Conservation (phyloP, 495 filamentous ascomycete species). For the Trichoderma parareesei region DNA sequence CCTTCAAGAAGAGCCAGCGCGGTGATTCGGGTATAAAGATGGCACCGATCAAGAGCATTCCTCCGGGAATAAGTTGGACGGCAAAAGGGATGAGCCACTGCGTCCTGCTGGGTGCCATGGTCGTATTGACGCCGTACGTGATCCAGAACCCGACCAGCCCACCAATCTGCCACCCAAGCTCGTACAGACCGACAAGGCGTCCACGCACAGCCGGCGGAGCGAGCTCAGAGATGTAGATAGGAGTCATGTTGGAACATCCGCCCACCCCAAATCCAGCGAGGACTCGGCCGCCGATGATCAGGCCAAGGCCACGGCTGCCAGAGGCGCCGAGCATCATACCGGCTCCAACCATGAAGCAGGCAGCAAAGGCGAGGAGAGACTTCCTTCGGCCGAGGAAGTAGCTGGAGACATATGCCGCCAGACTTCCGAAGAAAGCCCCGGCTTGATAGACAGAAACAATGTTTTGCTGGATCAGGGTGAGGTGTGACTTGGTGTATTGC, state of each 20-base stretch:
- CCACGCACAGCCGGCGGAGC: constrained; percentile 47
- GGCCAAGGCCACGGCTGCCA: constrained; percentile 46
- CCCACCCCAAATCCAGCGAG: constrained; percentile 47
- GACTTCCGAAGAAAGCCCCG: constrained; percentile 58
- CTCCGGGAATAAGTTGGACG: constrained; percentile 49
- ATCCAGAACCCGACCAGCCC: constrained; percentile 70
- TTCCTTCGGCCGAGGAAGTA: constrained; percentile 50
- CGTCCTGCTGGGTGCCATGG: constrained; percentile 32
- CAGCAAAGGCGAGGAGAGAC: constrained; percentile 43
- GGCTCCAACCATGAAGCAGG: constrained; percentile 55
- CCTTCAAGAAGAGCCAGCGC: constrained; percentile 54
- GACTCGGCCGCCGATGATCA: constrained; percentile 51
- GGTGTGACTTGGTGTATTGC: constrained; percentile 27
- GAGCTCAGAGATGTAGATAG: constrained; percentile 53
- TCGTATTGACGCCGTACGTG: constrained; percentile 46
- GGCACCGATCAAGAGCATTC: constrained; percentile 38
- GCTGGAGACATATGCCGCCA: constrained; percentile 51
- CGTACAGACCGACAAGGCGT: constrained; percentile 55
- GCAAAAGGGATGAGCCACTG: constrained; percentile 53
- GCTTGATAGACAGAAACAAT: constrained; percentile 64
- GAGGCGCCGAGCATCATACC: constrained; percentile 56
- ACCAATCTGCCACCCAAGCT: constrained; percentile 65
- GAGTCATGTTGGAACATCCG: constrained; percentile 42
- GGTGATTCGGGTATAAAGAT: constrained; percentile 54
- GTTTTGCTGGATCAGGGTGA: constrained; percentile 51